phyloP scores from a whole-genome alignment of 225 moss, liverwort and hornwort genomes.

The Takakia lepidozioides region DNA sequence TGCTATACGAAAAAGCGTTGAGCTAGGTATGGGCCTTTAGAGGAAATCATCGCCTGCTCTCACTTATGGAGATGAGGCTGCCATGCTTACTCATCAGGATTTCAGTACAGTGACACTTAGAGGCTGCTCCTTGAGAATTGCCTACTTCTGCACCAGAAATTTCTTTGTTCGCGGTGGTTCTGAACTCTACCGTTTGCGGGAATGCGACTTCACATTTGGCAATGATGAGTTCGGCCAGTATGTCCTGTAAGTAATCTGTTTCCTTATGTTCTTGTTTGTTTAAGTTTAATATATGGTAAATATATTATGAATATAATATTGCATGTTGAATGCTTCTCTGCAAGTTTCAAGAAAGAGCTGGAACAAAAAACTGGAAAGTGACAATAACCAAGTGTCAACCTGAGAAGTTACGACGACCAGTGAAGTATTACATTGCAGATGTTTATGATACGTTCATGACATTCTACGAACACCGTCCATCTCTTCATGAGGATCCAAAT shows the following conservation, averaged over 20 bases:
- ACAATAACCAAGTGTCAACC: not conserved
- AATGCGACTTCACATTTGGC: not conserved
- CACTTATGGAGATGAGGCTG: not conserved
- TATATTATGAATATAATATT: not conserved
- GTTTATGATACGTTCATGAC: not conserved
- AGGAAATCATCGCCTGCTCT: not conserved
- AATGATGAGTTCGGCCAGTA: not conserved
- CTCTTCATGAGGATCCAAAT: not conserved
- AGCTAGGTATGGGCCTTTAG: not conserved
- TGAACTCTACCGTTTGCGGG: not conserved
- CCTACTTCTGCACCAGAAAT: too few species aligned
- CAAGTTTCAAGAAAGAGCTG: not conserved
- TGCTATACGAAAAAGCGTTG: not conserved
- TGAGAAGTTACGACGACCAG: not conserved
- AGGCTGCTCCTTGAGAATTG: not conserved
- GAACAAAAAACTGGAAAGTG: not conserved
- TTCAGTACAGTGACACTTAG: not conserved
- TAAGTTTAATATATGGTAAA: too few species aligned
- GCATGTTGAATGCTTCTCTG: not conserved
- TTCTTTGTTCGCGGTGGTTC: not conserved
- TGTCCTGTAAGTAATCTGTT: not conserved
- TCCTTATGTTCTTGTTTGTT: not conserved
- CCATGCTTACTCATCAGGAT: not conserved
- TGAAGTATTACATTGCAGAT: not conserved
- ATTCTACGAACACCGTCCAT: not conserved